Evolutionary conservation across 176 grass and related monocot genomes (phyloP).

Genomic region (Carex cristatella): DNA sequence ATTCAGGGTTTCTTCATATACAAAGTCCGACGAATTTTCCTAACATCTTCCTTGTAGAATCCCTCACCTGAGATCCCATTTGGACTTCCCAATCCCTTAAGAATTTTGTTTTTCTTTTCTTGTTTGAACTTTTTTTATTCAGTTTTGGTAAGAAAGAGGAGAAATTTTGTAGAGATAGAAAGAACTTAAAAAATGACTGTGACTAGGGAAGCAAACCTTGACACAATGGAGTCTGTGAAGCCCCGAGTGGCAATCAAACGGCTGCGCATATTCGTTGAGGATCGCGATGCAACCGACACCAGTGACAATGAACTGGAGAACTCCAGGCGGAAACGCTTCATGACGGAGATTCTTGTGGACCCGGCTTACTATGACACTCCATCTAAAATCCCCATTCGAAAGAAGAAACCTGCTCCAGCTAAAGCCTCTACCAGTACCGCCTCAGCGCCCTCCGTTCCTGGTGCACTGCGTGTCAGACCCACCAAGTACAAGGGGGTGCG

Average conservation of each 20-base stretch:
- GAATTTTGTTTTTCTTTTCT: conserved; percentile 17
- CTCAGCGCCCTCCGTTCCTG: not conserved
- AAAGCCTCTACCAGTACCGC: not conserved
- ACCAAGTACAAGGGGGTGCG: conserved; percentile 58
- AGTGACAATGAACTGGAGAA: conserved; percentile 34
- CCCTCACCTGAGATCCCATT: conserved; percentile 34
- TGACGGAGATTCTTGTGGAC: conserved; percentile 36
- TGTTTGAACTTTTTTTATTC: conserved; percentile 25
- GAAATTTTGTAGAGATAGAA: conserved; percentile 32
- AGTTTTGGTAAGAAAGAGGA: conserved; percentile 50
- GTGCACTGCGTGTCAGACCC: conserved; percentile 1
- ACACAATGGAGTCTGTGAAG: conserved; percentile 5
- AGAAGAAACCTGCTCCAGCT: not conserved
- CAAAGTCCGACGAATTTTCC: conserved; percentile 31
- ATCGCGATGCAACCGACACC: conserved; percentile 72
- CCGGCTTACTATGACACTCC: not conserved
- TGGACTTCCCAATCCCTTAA: not conserved
- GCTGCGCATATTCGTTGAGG: conserved; percentile 60
- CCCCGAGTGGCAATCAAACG: conserved; percentile 22
- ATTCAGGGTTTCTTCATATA: conserved; percentile 95
- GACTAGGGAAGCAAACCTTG: conserved; percentile 38
- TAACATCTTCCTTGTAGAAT: conserved; percentile 41
- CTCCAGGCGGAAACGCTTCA: conserved; percentile 28
- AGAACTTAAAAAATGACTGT: conserved; percentile 27
- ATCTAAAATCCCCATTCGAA: not conserved